These are phyloP conservation scores for Emergomyces orientalis DNA, from an alignment of 2,329 filamentous ascomycete species.

Conservation along the genomic window DNA sequence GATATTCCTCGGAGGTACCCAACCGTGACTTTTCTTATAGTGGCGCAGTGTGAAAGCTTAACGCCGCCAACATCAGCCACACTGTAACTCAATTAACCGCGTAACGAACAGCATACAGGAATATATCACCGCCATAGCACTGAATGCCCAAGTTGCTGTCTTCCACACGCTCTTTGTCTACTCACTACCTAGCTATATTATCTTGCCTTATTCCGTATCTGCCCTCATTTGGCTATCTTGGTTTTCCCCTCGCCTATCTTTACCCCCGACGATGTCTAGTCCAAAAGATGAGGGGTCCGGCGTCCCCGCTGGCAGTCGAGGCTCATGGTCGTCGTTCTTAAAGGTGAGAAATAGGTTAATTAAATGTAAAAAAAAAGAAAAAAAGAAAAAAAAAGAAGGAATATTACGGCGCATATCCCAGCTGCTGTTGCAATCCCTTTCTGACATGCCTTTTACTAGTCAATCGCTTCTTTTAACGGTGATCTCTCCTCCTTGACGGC, in stretches of 20 bases:
- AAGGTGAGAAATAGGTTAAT: constrained; percentile 27
- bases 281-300: constrained; percentile 33
- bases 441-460: constrained; percentile 29
- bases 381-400: background rate
- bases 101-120: too few relatives aligned
- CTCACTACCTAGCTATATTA: background rate
- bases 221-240: background rate
- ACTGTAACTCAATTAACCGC: too few relatives aligned
- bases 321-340: constrained; percentile 41
- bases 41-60: too few relatives aligned
- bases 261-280: constrained; percentile 10
- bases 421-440: background rate
- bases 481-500: constrained; percentile 73
- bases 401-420: background rate
- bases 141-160: background rate
- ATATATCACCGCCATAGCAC: too few relatives aligned
- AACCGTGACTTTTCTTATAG: background rate
- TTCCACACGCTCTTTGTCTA: background rate
- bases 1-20: background rate
- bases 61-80: too few relatives aligned
- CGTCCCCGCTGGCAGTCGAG: constrained; percentile 35
- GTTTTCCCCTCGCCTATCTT: background rate
- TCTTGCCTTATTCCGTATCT: background rate
- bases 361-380: background rate
- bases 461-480: constrained; percentile 72